Evolutionary conservation across 2,329 filamentous ascomycete genomes (phyloP), one percentile per base, ranked within the genome.

Genomic region (Xylariales sp.): DNA sequence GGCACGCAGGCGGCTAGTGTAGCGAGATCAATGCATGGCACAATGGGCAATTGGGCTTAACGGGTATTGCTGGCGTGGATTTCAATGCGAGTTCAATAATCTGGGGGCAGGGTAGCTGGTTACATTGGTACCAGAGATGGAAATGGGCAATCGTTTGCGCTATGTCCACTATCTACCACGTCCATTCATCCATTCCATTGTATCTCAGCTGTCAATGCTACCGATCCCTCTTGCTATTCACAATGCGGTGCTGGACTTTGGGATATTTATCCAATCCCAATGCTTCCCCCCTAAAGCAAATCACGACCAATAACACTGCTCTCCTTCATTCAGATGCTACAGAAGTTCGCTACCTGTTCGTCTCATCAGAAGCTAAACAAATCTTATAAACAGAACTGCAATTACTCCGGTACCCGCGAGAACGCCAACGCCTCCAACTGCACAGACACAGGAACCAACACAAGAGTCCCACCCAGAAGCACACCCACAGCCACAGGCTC

Each of bases 381-480:
- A 36, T 60, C 62, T 52, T 53, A 48, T 43, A 14, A 71, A 61
- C 58, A 74, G 74, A 62, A 64, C 68, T 43, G 67, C 62, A 60
- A 72, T 64, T 60, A 62, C 67, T 23, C 74, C 71, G 41, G 49
- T 57, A 30, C 65, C 68, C 48, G 52, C 61, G 28, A 61, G 41
- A 46, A 46, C 65, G 58, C 50, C 67, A 41, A 56, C 55, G 18
- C 62, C 62, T 39, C 56, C 70, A 55, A 46, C 61, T 28, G 41
- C 53, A 45, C 50, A 64, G 54, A 62, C 8, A 55, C 54, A 62
- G 57, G 62, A 72, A 14, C 60, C 53, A 41, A 10, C 14, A 9
- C 34, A 30, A 61, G 54, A 45, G 14, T n/a, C 54, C n/a, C 54
- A 32, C 2, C 45, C 28, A 23, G 23, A 23, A 23, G 1, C 23